Conservation (phyloP, 768 basidiomycete species). For the Panellus pusillus region DNA sequence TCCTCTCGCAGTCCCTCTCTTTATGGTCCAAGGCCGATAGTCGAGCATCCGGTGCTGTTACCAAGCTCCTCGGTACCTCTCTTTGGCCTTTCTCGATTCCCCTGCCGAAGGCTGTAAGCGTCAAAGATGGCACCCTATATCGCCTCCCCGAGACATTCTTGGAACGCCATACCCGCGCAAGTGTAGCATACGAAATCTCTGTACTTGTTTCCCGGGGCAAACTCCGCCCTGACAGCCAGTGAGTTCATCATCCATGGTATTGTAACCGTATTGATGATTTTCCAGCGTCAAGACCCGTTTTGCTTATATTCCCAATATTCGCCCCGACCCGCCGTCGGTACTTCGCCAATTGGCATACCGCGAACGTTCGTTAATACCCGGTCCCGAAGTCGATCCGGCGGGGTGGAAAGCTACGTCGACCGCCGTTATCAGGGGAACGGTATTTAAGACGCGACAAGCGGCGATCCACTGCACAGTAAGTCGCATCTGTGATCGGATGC, state of each 20-base stretch:
- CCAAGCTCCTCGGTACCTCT: conserved; percentile 47
- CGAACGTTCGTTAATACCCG: conserved; percentile 14
- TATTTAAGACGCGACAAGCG: conserved; percentile 40
- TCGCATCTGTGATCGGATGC: neutral
- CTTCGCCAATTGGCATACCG: conserved; percentile 22
- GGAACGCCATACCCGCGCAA: conserved; percentile 48
- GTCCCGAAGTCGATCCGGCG: conserved; percentile 37
- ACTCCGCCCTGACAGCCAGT: conserved; percentile 49
- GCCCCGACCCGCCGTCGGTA: conserved; percentile 18
- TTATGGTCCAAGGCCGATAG: conserved; percentile 49
- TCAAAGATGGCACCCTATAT: conserved; percentile 38
- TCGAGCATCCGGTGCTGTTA: conserved; percentile 39
- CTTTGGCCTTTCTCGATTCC: conserved; percentile 50
- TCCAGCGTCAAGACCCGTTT: conserved; percentile 49
- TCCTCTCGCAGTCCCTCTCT: conserved; percentile 42
- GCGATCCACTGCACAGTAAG: conserved; percentile 45
- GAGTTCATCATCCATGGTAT: conserved; percentile 18
- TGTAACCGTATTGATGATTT: neutral
- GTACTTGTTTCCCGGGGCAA: conserved; percentile 47
- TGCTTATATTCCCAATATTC: conserved; percentile 35
- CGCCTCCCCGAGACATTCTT: conserved; percentile 54
- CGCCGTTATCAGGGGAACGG: conserved; percentile 39
- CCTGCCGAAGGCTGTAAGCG: conserved; percentile 42
- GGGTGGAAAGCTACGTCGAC: conserved; percentile 51
- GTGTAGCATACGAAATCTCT: conserved; percentile 52